These are phyloP conservation scores for Zalaria sp. DNA, from an alignment of 2,329 filamentous ascomycete genomes.

Conservation along the genomic window DNA sequence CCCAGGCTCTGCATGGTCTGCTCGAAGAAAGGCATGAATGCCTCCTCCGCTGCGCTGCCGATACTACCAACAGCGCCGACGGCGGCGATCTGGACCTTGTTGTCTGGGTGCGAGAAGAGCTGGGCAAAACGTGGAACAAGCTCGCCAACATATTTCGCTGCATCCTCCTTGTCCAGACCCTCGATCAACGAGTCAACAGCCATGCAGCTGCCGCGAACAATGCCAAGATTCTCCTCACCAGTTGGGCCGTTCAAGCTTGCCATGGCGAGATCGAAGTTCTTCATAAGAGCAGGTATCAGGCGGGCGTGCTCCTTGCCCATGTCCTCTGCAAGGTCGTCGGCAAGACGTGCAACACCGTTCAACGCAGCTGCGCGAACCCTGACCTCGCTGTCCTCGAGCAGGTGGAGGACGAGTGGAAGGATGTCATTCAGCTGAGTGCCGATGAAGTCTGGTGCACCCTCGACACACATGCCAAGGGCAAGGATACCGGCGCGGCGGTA, in stretches of 20 bases:
- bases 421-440: constrained; percentile 80
- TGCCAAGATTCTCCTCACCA: constrained; percentile 63
- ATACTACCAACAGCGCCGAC: constrained; percentile 84
- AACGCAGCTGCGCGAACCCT: constrained; percentile 78
- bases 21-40: constrained; percentile 84
- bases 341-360: constrained; percentile 75
- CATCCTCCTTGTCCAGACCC: constrained; percentile 66
- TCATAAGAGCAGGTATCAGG: constrained; percentile 70
- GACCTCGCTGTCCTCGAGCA: constrained; percentile 72
- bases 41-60: constrained; percentile 67
- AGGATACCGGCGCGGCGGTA: constrained; percentile 84
- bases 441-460: constrained; percentile 95
- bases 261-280: constrained; percentile 76
- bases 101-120: constrained; percentile 71
- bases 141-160: constrained; percentile 67
- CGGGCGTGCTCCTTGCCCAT: constrained; percentile 72
- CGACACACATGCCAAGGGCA: constrained; percentile 83
- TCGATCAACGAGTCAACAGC: constrained; percentile 86
- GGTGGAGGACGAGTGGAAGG: constrained; percentile 68
- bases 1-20: constrained; percentile 83
- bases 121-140: constrained; percentile 74
- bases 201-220: constrained; percentile 79
- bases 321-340: constrained; percentile 86
- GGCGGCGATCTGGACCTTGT: constrained; percentile 78
- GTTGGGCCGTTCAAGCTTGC: constrained; percentile 47